These are phyloP conservation scores for Takakia lepidozioides DNA, from an alignment of 225 moss, liverwort and hornwort genomes.

Conservation along the genomic window DNA sequence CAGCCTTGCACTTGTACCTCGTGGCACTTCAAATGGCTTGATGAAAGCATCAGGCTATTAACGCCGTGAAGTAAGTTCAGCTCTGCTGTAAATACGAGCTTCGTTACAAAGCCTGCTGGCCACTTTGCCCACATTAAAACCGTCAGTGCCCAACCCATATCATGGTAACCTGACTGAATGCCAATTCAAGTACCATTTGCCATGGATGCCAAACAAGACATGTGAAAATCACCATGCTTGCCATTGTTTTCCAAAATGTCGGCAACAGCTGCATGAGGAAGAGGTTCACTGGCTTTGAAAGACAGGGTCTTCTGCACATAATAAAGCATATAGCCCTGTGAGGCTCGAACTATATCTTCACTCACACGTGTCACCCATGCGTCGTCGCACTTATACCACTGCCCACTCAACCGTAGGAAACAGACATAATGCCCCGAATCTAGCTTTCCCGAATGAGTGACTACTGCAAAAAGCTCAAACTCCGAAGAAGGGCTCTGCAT, in stretches of 20 bases:
- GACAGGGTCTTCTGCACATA: constrained; percentile 83
- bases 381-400: constrained; percentile 97
- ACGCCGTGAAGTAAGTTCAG: too few relatives aligned
- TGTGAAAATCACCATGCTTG: constrained; percentile 12
- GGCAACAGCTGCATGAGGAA: constrained; percentile 27
- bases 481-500: constrained; percentile 39
- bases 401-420: constrained; percentile 63
- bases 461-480: constrained; percentile 92
- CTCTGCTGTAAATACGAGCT: too few relatives aligned
- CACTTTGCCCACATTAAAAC: too few relatives aligned
- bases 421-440: constrained; percentile 96
- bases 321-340: constrained; percentile 93
- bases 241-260: constrained; percentile 35
- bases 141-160: too few relatives aligned
- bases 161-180: too few relatives aligned
- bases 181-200: constrained; percentile 2
- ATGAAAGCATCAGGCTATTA: too few relatives aligned
- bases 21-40: too few relatives aligned
- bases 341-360: constrained; percentile 79
- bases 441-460: constrained; percentile 91
- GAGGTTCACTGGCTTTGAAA: constrained; percentile 76
- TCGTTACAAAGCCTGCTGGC: too few relatives aligned
- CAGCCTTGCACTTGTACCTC: too few relatives aligned
- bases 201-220: neutral
- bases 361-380: constrained; percentile 96